These are phyloP conservation scores for Xerocomellus amylosporus DNA, from an alignment of 768 basidiomycete species.

Conservation along the genomic window DNA sequence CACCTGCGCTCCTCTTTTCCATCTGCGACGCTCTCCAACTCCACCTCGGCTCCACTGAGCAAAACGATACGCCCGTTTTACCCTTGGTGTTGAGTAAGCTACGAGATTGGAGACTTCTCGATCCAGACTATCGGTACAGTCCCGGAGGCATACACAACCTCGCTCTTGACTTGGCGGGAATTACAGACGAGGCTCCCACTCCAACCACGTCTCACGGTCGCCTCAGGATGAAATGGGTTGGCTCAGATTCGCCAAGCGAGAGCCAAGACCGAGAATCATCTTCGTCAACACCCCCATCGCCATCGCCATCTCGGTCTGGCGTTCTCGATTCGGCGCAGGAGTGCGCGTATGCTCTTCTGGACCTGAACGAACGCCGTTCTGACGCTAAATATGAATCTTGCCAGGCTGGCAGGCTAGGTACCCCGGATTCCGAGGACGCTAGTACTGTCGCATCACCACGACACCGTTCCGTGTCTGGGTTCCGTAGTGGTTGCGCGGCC, in stretches of 20 bases:
- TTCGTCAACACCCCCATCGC: neutral
- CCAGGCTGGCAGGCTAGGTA: neutral
- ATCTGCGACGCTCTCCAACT: slow-evolving; percentile 20
- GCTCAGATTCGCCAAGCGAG: slow-evolving; percentile 7
- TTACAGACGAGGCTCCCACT: neutral
- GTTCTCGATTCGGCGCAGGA: slow-evolving; percentile 1
- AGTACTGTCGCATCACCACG: slow-evolving; percentile 1
- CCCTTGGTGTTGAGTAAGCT: slow-evolving; percentile 24
- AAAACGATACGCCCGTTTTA: slow-evolving; percentile 6
- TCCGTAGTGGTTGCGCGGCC: slow-evolving; percentile 30
- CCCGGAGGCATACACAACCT: slow-evolving; percentile 11
- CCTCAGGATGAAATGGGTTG: slow-evolving; percentile 21
- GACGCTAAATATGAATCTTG: neutral
- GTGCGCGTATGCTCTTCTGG: neutral
- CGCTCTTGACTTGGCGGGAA: slow-evolving; percentile 21
- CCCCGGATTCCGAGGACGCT: slow-evolving; percentile 18
- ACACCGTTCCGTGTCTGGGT: slow-evolving; percentile 12
- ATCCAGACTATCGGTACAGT: slow-evolving; percentile 13
- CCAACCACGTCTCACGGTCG: neutral
- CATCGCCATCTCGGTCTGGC: slow-evolving; percentile 2
- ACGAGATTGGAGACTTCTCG: slow-evolving; percentile 26
- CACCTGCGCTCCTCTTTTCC: slow-evolving; percentile 22
- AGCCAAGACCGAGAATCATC: slow-evolving; percentile 1
- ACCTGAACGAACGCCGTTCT: slow-evolving; percentile 1
- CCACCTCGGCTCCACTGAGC: neutral